phyloP scores from a whole-genome alignment of 2,329 filamentous ascomycete species.

The Cladophialophora chaetospira region DNA sequence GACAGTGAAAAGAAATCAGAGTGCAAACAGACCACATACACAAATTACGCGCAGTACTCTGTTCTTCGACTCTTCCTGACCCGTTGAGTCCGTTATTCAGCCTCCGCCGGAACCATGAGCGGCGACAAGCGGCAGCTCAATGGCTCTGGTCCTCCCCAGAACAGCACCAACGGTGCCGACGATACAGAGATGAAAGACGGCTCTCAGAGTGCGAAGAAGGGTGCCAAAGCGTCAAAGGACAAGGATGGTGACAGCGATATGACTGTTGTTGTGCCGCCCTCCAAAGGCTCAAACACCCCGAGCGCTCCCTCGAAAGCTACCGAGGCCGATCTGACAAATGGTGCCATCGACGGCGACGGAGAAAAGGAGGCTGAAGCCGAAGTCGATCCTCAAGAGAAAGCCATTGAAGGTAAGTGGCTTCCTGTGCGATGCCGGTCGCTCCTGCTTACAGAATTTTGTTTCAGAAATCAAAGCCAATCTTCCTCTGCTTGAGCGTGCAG shows the following conservation, averaged over 20 bases:
- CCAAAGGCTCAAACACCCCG: slow-evolving; percentile 64
- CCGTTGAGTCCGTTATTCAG: background rate
- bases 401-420: slow-evolving; percentile 47
- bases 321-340: slow-evolving; percentile 75
- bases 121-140: slow-evolving; percentile 69
- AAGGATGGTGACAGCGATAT: slow-evolving; percentile 76
- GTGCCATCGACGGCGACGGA: slow-evolving; percentile 43
- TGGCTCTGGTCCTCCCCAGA: slow-evolving; percentile 69
- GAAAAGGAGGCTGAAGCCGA: slow-evolving; percentile 46
- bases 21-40: no score
- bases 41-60: no score
- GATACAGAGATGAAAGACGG: slow-evolving; percentile 73
- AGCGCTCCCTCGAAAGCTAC: slow-evolving; percentile 59
- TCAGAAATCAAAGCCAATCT: slow-evolving; percentile 96
- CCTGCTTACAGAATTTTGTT: background rate
- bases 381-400: slow-evolving; percentile 52
- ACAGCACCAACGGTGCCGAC: slow-evolving; percentile 65
- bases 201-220: slow-evolving; percentile 53
- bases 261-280: slow-evolving; percentile 76
- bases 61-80: no score
- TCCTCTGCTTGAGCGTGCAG: slow-evolving; percentile 84
- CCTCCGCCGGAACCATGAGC: slow-evolving; percentile 56
- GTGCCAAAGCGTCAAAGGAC: slow-evolving; percentile 62
- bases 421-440: no score
- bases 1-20: background rate